Percentiles rank a stretch among this genome's conserved stretches.
These are phyloP conservation scores for Zizania latifolia DNA, from an alignment of 176 grass and related monocot genomes.

Conservation along the genomic window DNA sequence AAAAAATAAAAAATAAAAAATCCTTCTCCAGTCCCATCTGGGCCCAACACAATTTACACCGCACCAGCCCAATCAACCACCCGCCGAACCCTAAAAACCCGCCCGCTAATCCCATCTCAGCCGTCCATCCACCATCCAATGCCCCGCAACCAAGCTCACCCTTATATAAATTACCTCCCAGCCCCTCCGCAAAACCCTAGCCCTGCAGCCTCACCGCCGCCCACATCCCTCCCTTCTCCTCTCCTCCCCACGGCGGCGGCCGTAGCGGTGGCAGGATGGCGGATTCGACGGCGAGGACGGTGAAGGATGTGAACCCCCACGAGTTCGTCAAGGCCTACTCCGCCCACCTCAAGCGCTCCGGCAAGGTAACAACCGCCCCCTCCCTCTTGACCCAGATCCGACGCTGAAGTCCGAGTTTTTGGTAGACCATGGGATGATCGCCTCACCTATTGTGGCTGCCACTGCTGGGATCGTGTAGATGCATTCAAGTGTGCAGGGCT, in stretches of 20 bases:
- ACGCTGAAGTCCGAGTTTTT: background rate
- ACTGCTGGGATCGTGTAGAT: background rate
- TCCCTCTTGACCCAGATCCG: background rate
- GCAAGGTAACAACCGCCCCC: constrained; percentile 23
- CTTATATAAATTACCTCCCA: background rate
- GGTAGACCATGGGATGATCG: background rate
- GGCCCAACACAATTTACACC: too few species aligned
- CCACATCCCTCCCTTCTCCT: background rate
- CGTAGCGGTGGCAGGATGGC: constrained; percentile 14
- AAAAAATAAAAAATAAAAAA: too few species aligned
- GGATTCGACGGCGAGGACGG: constrained; percentile 32
- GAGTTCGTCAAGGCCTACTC: constrained; percentile 58
- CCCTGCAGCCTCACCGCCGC: constrained; percentile 3
- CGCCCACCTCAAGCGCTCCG: constrained; percentile 60
- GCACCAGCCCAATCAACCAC: background rate
- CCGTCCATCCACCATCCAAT: constrained; percentile 2
- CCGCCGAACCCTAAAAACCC: background rate
- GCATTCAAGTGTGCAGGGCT: too few species aligned
- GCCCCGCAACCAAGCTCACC: background rate
- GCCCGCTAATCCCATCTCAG: background rate
- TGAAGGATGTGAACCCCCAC: constrained; percentile 52
- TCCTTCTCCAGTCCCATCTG: too few species aligned
- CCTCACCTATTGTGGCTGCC: background rate
- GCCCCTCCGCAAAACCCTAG: constrained; percentile 2
- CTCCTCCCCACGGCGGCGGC: background rate